Conservation (phyloP, 2,329 filamentous ascomycete genomes). For the Westerdykella sp. region DNA sequence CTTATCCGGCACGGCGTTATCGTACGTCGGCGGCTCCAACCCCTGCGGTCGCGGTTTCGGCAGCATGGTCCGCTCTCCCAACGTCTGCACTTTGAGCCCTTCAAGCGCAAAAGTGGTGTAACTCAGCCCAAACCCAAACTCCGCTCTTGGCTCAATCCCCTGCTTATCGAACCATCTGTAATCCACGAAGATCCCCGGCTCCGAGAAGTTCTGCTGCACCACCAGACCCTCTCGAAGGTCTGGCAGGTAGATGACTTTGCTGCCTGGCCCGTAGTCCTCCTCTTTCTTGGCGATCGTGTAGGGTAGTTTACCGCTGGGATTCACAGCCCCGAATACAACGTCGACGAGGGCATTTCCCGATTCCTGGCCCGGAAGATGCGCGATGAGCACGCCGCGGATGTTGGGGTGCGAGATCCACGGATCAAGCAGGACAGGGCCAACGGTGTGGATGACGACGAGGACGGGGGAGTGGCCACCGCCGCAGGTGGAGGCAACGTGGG, state of each 20-base stretch:
- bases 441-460: slow-evolving; percentile 79
- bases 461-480: slow-evolving; percentile 56
- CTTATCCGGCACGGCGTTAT: slow-evolving; percentile 49
- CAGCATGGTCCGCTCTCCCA: slow-evolving; percentile 41
- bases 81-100: slow-evolving; percentile 41
- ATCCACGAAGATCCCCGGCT: slow-evolving; percentile 74
- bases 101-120: slow-evolving; percentile 68
- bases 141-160: slow-evolving; percentile 67
- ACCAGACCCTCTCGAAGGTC: slow-evolving; percentile 52
- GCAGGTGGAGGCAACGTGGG: slow-evolving; percentile 64
- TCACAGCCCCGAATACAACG: slow-evolving; percentile 70
- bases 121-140: slow-evolving; percentile 80
- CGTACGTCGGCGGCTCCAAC: slow-evolving; percentile 42
- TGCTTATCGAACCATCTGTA: slow-evolving; percentile 83
- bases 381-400: slow-evolving; percentile 72
- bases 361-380: slow-evolving; percentile 83
- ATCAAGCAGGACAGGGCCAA: slow-evolving; percentile 77
- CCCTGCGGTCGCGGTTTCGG: slow-evolving; percentile 31
- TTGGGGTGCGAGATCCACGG: slow-evolving; percentile 70
- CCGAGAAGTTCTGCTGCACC: slow-evolving; percentile 76
- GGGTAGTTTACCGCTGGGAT: slow-evolving; percentile 74
- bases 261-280: slow-evolving; percentile 69
- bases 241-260: slow-evolving; percentile 61
- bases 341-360: slow-evolving; percentile 76
- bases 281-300: slow-evolving; percentile 76